These are phyloP conservation scores for Vitis riparia DNA, from an alignment of 164 flowering plant genomes.

Conservation along the genomic window DNA sequence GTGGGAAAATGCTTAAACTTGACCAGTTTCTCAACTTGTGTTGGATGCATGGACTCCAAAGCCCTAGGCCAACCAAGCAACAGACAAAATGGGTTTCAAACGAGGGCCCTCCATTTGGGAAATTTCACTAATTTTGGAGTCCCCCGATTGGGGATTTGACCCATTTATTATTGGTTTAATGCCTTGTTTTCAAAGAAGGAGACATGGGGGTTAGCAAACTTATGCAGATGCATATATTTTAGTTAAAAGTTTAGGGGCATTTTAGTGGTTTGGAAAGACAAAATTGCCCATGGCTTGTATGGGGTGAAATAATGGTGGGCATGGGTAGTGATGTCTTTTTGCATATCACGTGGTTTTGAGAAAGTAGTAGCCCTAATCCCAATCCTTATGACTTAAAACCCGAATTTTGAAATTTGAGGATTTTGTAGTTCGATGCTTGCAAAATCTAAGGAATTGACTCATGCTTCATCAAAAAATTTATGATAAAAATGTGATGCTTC, in stretches of 20 bases:
- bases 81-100: constrained; percentile 15
- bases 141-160: constrained; percentile 11
- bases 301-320: background rate
- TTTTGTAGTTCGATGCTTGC: background rate
- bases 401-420: constrained; percentile 3
- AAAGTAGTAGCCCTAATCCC: no score
- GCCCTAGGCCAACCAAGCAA: constrained; percentile 9
- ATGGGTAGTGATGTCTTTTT: background rate
- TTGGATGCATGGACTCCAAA: constrained; percentile 18
- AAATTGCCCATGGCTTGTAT: background rate
- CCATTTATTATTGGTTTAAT: constrained; percentile 12
- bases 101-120: constrained; percentile 15
- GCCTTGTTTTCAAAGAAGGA: constrained; percentile 12
- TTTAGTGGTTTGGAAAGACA: background rate
- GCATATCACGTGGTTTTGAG: no score
- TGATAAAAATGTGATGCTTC: background rate
- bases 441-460: constrained; percentile 2
- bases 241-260: no score
- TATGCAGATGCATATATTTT: constrained; percentile 1
- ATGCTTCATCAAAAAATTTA: background rate
- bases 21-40: constrained; percentile 21
- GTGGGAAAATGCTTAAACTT: constrained; percentile 3
- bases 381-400: background rate
- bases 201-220: constrained; percentile 22
- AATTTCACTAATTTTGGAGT: constrained; percentile 13